A percentile compares a stretch with the other conserved stretches of the same genome.
Conservation (phyloP, 768 basidiomycete genomes). For the Suillus variegatus region DNA sequence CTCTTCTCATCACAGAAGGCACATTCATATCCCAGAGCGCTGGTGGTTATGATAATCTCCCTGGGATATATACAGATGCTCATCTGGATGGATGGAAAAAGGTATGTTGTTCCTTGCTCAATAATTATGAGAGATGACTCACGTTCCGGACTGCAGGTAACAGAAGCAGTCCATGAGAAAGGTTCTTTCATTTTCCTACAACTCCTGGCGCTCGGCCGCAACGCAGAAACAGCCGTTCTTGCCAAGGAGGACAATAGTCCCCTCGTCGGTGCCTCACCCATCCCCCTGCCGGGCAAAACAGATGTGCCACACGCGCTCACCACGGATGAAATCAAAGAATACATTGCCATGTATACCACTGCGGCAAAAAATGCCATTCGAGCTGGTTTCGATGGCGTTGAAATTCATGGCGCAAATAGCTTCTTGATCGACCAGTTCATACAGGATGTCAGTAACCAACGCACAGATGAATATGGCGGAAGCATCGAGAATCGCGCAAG, state of each 20-base stretch:
- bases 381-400: slow-evolving; percentile 40
- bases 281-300: slow-evolving; percentile 22
- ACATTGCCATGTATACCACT: slow-evolving; percentile 27
- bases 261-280: slow-evolving; percentile 36
- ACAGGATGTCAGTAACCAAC: too few relatives aligned
- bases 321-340: slow-evolving; percentile 34
- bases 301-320: slow-evolving; percentile 22
- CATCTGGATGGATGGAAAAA: slow-evolving; percentile 56
- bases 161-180: slow-evolving; percentile 57
- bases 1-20: slow-evolving; percentile 58
- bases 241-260: slow-evolving; percentile 32
- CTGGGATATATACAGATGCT: slow-evolving; percentile 64
- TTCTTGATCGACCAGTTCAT: too few relatives aligned
- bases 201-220: slow-evolving; percentile 55
- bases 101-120: slow-evolving; percentile 25
- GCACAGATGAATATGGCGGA: too few relatives aligned
- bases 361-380: slow-evolving; percentile 37
- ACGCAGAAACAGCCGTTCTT: slow-evolving; percentile 36
- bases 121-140: background rate
- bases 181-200: slow-evolving; percentile 49
- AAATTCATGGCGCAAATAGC: too few relatives aligned
- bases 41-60: slow-evolving; percentile 50
- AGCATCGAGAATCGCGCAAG: too few relatives aligned
- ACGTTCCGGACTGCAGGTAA: slow-evolving; percentile 41
- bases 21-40: slow-evolving; percentile 52